Conservation (phyloP, 257 asterid species). For the Solanum sejunctum region DNA sequence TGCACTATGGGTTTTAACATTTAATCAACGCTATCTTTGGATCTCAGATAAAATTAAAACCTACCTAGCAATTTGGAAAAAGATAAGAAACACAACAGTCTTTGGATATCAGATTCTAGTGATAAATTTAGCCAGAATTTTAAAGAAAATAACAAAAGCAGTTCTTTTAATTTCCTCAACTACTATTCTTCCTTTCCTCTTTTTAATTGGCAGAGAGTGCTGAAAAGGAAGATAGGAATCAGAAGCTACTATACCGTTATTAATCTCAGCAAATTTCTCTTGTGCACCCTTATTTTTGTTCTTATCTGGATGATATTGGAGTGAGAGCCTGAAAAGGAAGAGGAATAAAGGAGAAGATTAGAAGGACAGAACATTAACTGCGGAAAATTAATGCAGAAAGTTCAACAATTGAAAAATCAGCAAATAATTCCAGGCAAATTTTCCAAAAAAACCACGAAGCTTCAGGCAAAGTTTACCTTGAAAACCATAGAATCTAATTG, state of each 20-base stretch:
- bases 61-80: neutral
- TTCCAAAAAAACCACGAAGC: neutral
- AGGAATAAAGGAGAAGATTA: neutral
- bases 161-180: neutral
- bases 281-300: conserved; percentile 91
- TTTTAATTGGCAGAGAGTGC: neutral
- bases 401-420: neutral
- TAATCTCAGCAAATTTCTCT: conserved; percentile 85
- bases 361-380: neutral
- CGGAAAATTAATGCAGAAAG: neutral
- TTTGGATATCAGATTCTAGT: neutral
- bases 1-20: neutral
- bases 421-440: neutral
- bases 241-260: conserved; percentile 45
- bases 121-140: neutral
- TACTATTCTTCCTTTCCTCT: neutral
- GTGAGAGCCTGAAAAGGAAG: conserved; percentile 52
- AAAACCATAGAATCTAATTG: neutral
- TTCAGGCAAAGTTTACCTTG: neutral
- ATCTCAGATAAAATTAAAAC: neutral
- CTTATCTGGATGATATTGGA: conserved; percentile 93
- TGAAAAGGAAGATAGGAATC: neutral
- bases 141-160: neutral
- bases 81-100: neutral
- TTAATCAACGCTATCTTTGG: neutral